Evolutionary conservation across 1,139 yeast species (phyloP).

Genomic region (Scheffersomyces illinoinensis): DNA sequence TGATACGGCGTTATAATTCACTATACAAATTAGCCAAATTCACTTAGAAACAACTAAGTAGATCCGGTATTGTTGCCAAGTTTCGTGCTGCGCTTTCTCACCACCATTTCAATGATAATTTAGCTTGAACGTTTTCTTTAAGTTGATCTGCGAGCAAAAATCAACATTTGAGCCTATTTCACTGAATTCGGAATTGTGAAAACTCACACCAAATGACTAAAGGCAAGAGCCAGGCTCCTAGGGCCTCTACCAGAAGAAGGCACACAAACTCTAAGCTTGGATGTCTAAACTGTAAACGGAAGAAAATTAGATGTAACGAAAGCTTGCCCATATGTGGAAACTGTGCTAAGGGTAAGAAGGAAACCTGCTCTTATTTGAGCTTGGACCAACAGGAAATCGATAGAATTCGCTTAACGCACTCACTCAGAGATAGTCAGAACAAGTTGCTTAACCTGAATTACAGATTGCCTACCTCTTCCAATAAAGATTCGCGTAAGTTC

Average conservation of each 20-base stretch:
- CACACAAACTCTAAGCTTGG: conserved; percentile 48
- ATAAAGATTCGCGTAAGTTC: not conserved
- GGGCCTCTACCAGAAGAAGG: conserved; percentile 26
- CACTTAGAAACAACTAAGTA: not conserved
- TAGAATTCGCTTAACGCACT: conserved; percentile 28
- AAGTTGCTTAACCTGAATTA: conserved; percentile 27
- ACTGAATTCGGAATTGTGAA: no score
- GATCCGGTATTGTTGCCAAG: not conserved
- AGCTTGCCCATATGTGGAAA: conserved; percentile 42
- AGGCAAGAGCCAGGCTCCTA: not conserved
- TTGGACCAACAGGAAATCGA: conserved; percentile 26
- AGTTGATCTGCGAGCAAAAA: not conserved
- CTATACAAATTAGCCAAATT: no score
- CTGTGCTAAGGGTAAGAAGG: conserved; percentile 34
- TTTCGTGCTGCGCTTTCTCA: not conserved
- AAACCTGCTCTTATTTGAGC: conserved; percentile 34
- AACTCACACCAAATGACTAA: conserved; percentile 1
- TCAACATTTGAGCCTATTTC: not conserved
- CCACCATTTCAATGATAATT: not conserved
- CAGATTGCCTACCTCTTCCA: conserved; percentile 29
- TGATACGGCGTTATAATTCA: not conserved
- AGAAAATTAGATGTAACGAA: conserved; percentile 51
- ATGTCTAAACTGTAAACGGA: conserved; percentile 43
- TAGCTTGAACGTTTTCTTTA: not conserved
- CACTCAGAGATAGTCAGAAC: conserved; percentile 30